Base-by-base conservation (phyloP, 2,329 filamentous ascomycete genomes). In the Colletotrichum destructivum region DNA sequence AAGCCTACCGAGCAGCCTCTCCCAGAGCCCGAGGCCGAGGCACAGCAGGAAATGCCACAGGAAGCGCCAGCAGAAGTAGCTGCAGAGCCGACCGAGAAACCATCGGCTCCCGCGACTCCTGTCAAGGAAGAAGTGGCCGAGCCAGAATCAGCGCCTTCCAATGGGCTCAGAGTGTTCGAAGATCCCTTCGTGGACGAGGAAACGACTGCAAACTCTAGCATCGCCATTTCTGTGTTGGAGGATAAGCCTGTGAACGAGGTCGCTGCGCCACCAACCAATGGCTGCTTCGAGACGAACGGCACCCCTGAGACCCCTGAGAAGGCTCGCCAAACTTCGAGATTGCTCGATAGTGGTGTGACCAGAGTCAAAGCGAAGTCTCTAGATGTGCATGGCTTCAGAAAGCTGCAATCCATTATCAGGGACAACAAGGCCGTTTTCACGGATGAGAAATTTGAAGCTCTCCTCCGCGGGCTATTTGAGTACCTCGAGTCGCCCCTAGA, bases 371-470 rank as follows among this genome's bases (percentile, higher is more conserved):
- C 89, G 40, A 90, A 90, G 76, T 90, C 90, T 1, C 88, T 96
- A n/a, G 93, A 95, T 78, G 92, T 93, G 4, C 93, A 95, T 78
- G 93, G 93, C 68, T 94, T 95, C 85, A 89, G 93, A 64, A 93
- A 93, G 77, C 85, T 95, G 60, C 93, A 95, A 79, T 91, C 91
- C 49, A 87, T 95, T 74, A 87, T 94, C 71, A 91, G 92, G 74
- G 91, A 93, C 70, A 89, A 87, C 77, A 88, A 88, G 76, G 87
- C 90, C 16, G 85, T 90, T 23, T 90, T 93, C 78, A 86, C 87
- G 1, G 89, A 92, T 71, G 89, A 92, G 59, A 92, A 89, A 74
- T 94, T 94, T 72, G 89, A 92, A 74, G 86, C 90, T 9, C 85
- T 95, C 2, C 83, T 95, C 46, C 76, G 88, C 2, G 92, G 91